Base-by-base conservation (phyloP, 2,329 filamentous ascomycete genomes). In the Cytospora piceae region DNA sequence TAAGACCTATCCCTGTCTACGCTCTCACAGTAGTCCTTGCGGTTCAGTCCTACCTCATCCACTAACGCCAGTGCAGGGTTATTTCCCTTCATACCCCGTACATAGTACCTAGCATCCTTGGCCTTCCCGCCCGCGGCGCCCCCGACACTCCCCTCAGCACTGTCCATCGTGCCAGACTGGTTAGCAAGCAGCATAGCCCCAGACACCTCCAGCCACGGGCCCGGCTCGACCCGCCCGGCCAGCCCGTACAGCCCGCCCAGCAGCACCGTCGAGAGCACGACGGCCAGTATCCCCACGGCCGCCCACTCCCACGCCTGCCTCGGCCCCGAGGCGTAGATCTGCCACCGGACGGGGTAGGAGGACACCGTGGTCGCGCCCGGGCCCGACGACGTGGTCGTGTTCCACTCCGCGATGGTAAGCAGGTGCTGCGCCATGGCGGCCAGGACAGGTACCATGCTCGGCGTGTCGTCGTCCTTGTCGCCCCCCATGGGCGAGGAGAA, bases 281-380 rank as follows among this genome's bases (percentile, higher is more conserved):
- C 57, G 37, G 15, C 57, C 27, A 58, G 57, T 27, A 49, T 58
- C 32, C 11, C 57, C 12, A 58, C 34, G n/a, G 57, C 57, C 12
- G 57, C 57, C 57, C 57, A 58, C 27, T 58, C 57, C 34, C 57
- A 58, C 24, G 57, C 57, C 57, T 29, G 7, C 27, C 57, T 58
- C 34, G 55, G 55, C n/a, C 55, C 55, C 11, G 55, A 27, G 11
- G 32, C 55, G 22, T 57, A 57, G n/a, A 57, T 57, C 17, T 57
- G n/a, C 55, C 55, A 57, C n/a, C 55, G 55, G 11, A 57, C 12
- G 3, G 34, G 55, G 22, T 37, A 57, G 2, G 55, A 57, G 11
- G 34, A 15, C 9, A 37, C 34, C 2, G 34, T 37, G 12, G 34
- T 37, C 2, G 34, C 34, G 11, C 34, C 14, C 3, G 14, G 34